A percentile compares a stretch with the other conserved stretches of the same genome.
Conservation (phyloP, 2,329 filamentous ascomycete species). For the Atkinsonella hypoxylon region DNA sequence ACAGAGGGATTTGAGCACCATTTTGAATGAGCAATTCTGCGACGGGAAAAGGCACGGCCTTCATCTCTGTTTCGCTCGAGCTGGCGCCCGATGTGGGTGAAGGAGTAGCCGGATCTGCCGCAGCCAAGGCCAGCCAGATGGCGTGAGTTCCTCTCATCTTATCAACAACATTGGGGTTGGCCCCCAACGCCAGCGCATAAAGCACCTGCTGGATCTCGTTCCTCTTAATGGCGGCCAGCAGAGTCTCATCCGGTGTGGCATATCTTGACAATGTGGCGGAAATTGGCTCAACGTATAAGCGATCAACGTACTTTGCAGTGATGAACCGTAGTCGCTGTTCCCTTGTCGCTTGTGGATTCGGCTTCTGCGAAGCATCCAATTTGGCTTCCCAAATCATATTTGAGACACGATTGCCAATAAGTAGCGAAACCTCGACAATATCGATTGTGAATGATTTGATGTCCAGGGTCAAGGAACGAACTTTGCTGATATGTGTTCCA, state of each 20-base stretch:
- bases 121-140: conserved; percentile 81
- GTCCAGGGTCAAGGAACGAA: conserved; percentile 88
- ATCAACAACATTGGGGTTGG: conserved; percentile 78
- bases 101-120: conserved; percentile 80
- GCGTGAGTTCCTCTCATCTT: conserved; percentile 79
- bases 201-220: conserved; percentile 92
- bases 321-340: conserved; percentile 93
- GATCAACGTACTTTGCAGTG: conserved; percentile 85
- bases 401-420: conserved; percentile 85
- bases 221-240: conserved; percentile 87
- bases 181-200: conserved; percentile 75
- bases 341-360: conserved; percentile 62
- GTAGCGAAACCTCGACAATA: conserved; percentile 84
- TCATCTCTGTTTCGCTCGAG: conserved; percentile 32
- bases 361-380: conserved; percentile 64
- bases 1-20: conserved; percentile 71
- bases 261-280: conserved; percentile 66
- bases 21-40: conserved; percentile 91
- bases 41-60: conserved; percentile 64
- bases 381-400: conserved; percentile 95
- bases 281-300: conserved; percentile 67
- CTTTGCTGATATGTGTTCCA: conserved; percentile 94
- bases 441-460: conserved; percentile 94
- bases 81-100: conserved; percentile 34
- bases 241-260: conserved; percentile 69